These are phyloP conservation scores for Malassezia psittaci DNA, from an alignment of 1,284 basidiomycete genomes.

Conservation along the genomic window DNA sequence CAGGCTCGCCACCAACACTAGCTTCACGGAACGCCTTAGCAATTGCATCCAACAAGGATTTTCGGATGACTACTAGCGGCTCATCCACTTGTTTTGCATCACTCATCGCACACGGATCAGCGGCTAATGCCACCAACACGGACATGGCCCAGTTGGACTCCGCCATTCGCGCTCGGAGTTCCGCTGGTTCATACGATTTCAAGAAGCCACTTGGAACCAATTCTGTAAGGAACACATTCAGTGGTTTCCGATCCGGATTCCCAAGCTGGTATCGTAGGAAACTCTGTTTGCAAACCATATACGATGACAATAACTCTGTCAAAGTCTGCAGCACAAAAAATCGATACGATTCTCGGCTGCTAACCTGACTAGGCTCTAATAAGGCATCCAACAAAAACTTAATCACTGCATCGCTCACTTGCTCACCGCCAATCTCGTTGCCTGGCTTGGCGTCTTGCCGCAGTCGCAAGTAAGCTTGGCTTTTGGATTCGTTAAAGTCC, in stretches of 20 bases:
- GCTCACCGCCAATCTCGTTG: neutral
- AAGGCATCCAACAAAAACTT: conserved; percentile 61
- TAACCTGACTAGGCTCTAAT: neutral
- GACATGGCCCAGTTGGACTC: conserved; percentile 69
- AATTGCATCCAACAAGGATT: conserved; percentile 78
- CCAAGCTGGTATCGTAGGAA: conserved; percentile 66
- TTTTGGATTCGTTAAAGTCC: conserved; percentile 19
- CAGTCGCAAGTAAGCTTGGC: conserved; percentile 17
- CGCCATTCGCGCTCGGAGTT: conserved; percentile 44
- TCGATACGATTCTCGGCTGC: conserved; percentile 52
- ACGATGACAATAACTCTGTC: conserved; percentile 85
- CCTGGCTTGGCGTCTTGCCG: conserved; percentile 8
- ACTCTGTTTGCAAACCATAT: conserved; percentile 76
- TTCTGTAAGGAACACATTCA: conserved; percentile 36
- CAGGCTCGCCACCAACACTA: conserved; percentile 54
- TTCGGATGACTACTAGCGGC: conserved; percentile 68
- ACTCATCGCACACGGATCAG: conserved; percentile 59
- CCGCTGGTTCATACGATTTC: conserved; percentile 28
- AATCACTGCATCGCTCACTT: conserved; percentile 54
- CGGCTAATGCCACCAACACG: conserved; percentile 78
- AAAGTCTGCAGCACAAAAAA: conserved; percentile 84
- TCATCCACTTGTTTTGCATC: conserved; percentile 58
- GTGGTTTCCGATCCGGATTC: conserved; percentile 37
- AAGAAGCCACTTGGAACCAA: conserved; percentile 46
- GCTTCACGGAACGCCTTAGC: conserved; percentile 77